Conservation (phyloP, 352 stramenopile genomes). For the Phytophthora cryptogea region DNA sequence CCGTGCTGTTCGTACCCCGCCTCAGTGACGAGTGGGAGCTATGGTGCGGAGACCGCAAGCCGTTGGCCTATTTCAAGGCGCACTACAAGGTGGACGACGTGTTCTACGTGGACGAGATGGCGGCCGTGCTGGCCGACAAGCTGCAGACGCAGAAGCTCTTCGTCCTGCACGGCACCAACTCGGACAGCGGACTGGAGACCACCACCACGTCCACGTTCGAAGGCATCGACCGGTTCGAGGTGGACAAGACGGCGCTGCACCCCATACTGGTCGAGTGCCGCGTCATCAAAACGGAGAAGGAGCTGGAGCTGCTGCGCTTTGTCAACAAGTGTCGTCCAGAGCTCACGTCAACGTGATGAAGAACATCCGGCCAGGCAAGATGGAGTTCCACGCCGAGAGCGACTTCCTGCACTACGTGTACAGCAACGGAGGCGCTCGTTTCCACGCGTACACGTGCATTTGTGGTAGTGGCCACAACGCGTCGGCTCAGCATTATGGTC, state of each 20-base stretch:
- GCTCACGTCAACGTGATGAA: constrained; percentile 43
- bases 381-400: constrained; percentile 57
- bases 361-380: constrained; percentile 42
- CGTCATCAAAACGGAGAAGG: constrained; percentile 92
- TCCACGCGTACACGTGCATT: constrained; percentile 96
- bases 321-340: constrained; percentile 82
- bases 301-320: constrained; percentile 94
- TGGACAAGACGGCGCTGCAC: constrained; percentile 77
- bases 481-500: constrained; percentile 95
- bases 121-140: constrained; percentile 65
- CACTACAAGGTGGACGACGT: constrained; percentile 94
- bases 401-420: constrained; percentile 97
- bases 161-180: constrained; percentile 79
- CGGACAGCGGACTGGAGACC: constrained; percentile 74
- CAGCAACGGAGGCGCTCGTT: constrained; percentile 92
- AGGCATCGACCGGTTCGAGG: constrained; percentile 70
- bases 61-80: constrained; percentile 75
- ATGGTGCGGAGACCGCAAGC: constrained; percentile 93
- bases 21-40: constrained; percentile 93
- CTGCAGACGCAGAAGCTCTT: constrained; percentile 72
- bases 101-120: constrained; percentile 80
- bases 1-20: constrained; percentile 93
- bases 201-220: constrained; percentile 80
- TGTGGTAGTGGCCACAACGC: constrained; percentile 96
- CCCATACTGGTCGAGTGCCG: constrained; percentile 86